Conservation (phyloP, 2,329 filamentous ascomycete species). For the Amauroascus niger region DNA sequence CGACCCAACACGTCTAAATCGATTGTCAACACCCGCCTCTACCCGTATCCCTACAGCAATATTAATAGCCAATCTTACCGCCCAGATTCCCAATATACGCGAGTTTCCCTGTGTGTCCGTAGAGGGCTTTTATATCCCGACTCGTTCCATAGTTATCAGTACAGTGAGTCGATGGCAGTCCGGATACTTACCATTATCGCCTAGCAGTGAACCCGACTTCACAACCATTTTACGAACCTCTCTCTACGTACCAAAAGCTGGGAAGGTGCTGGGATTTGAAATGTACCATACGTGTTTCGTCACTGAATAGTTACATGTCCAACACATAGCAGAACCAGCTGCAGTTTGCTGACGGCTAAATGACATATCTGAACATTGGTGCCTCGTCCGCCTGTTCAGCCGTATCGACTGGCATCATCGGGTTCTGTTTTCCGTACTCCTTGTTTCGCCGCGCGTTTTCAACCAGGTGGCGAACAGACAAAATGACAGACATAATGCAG, state of each 20-base stretch:
- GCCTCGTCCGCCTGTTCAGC: constrained; percentile 14
- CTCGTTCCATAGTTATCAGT: too few relatives aligned
- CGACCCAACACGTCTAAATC: too few relatives aligned
- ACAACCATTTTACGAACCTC: too few relatives aligned
- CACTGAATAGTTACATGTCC: not conserved
- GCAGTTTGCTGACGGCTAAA: not conserved
- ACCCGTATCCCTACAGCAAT: too few relatives aligned
- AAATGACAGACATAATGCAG: constrained; percentile 5
- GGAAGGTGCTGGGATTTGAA: not conserved
- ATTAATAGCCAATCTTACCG: too few relatives aligned
- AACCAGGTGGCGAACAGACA: constrained; percentile 12
- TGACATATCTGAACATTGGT: constrained; percentile 16
- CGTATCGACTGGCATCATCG: constrained; percentile 13
- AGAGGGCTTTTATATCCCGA: too few relatives aligned
- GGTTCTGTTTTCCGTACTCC: constrained; percentile 13
- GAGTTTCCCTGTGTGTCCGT: too few relatives aligned
- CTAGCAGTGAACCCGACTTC: too few relatives aligned
- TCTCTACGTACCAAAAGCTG: constrained; percentile 33
- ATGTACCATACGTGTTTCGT: not conserved
- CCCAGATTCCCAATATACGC: too few relatives aligned
- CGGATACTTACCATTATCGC: too few relatives aligned
- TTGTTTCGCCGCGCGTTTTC: constrained; percentile 13
- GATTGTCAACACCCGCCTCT: too few relatives aligned
- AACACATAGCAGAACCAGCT: not conserved
- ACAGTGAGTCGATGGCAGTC: too few relatives aligned